Evolutionary conservation across 345 rosid species (phyloP), one percentile per base, ranked within the genome.

Genomic region (Nephelium lappaceum): DNA sequence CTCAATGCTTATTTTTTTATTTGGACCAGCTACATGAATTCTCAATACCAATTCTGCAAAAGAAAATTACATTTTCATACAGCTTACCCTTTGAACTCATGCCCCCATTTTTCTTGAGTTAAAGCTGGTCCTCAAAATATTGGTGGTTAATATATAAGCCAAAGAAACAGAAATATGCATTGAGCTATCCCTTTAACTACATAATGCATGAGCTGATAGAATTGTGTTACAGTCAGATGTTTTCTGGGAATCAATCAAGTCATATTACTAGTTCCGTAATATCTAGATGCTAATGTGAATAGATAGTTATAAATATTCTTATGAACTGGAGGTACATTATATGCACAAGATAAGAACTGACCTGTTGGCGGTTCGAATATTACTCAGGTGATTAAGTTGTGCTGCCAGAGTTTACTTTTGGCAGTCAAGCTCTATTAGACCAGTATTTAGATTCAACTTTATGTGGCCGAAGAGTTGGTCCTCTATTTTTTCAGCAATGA

Each of bases 381-480:
- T 42, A 69, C 53, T 73, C 41, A 21, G 64, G 27, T 47, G 9
- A 14, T 53, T 65, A 47, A 47, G 60, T 47, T 21, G 11, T 57
- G 19, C 57, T 27, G 31, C 55, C 14, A 11, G 53, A 49, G 45
- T 82, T 45, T 12, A 19, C 36, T 71, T 83, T 42, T 23, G 69
- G 19, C 14, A 10, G 62, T 12, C 49, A 39, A 14, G 5, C 9
- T 61, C 65, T 58, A 64, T 53, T 19, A 36, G 57, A 43, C 16
- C 69, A 38, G 55, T 57, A 27, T 57, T 55, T 14, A 71, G 27
- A 25, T 65, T 25, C 41, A 51, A 39, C 18, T 39, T 27, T 67
- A 18, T 38, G 9, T 71, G 25, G 53, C 21, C 57, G 25, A n/a
- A 58, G 19, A 45, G 57, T 11, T 11, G 38, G 11, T 49, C 25